Conservation (phyloP, 1,284 basidiomycete genomes). For the Cryptococcus jaspeensis region DNA sequence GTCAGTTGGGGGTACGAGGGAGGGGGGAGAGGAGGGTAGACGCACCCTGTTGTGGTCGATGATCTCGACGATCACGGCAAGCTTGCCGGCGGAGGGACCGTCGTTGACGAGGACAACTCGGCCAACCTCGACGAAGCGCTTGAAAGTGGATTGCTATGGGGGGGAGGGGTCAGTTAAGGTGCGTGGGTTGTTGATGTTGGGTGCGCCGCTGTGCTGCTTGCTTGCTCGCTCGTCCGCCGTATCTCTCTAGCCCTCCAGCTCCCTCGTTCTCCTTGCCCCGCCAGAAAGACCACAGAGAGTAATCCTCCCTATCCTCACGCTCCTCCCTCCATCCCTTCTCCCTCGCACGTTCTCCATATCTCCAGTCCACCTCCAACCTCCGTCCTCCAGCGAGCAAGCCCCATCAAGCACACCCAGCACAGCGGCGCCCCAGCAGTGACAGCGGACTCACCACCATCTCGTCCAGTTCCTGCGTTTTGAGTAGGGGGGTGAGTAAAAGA, state of each 20-base stretch:
- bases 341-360: background rate
- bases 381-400: too few relatives aligned
- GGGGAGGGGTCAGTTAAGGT: conserved; percentile 6
- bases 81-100: conserved; percentile 80
- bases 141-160: conserved; percentile 74
- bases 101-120: conserved; percentile 96
- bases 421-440: background rate
- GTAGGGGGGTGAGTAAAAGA: conserved; percentile 6
- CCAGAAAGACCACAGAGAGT: too few relatives aligned
- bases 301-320: background rate
- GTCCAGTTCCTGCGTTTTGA: conserved; percentile 19
- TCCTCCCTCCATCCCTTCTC: background rate
- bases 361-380: background rate
- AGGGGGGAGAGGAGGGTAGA: conserved; percentile 11
- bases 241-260: too few relatives aligned
- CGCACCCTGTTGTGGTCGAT: conserved; percentile 98
- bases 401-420: background rate
- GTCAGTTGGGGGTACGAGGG: background rate
- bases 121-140: conserved; percentile 97
- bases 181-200: background rate
- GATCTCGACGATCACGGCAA: conserved; percentile 95
- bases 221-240: background rate
- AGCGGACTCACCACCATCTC: conserved; percentile 28
- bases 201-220: background rate
- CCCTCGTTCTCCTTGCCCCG: too few relatives aligned